phyloP scores from a whole-genome alignment of 2,329 filamentous ascomycete species.

The Lachnum nothofagi region DNA sequence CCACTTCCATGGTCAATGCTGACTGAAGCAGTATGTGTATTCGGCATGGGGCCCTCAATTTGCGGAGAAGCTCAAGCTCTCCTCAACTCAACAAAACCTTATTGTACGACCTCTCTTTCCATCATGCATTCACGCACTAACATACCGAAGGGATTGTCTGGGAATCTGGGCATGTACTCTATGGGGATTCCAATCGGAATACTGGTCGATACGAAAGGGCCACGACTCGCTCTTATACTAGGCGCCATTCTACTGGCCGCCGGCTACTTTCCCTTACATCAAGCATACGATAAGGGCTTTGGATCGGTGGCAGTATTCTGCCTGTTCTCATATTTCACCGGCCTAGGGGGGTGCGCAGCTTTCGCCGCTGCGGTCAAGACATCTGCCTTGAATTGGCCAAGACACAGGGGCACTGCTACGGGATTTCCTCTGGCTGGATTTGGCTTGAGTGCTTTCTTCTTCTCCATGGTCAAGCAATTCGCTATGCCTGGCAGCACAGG shows the following conservation, averaged over 20 bases:
- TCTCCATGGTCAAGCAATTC: conserved; percentile 71
- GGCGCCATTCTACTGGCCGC: conserved; percentile 67
- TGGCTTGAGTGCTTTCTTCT: conserved; percentile 93
- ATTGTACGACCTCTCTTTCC: conserved; percentile 53
- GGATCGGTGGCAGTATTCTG: conserved; percentile 61
- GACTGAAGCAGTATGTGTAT: conserved; percentile 75
- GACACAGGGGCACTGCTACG: conserved; percentile 86
- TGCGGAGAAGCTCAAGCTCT: conserved; percentile 76
- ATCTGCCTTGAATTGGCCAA: conserved; percentile 86
- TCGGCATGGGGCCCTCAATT: conserved; percentile 97
- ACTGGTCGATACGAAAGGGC: conserved; percentile 76
- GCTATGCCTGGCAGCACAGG: conserved; percentile 80
- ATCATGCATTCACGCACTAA: conserved; percentile 28
- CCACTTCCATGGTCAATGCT: conserved; percentile 21
- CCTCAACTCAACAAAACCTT: conserved; percentile 87
- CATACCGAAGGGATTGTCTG: conserved; percentile 53
- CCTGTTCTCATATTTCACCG: conserved; percentile 79
- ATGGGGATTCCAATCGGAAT: conserved; percentile 85
- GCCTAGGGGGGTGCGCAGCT: conserved; percentile 84
- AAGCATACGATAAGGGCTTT: conserved; percentile 66
- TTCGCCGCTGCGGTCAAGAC: conserved; percentile 82
- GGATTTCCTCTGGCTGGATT: conserved; percentile 91
- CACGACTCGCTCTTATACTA: conserved; percentile 69
- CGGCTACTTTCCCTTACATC: conserved; percentile 82
- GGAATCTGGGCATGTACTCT: conserved; percentile 91